Conservation (phyloP, 2,329 filamentous ascomycete genomes). For the Epicoccum nigrum region DNA sequence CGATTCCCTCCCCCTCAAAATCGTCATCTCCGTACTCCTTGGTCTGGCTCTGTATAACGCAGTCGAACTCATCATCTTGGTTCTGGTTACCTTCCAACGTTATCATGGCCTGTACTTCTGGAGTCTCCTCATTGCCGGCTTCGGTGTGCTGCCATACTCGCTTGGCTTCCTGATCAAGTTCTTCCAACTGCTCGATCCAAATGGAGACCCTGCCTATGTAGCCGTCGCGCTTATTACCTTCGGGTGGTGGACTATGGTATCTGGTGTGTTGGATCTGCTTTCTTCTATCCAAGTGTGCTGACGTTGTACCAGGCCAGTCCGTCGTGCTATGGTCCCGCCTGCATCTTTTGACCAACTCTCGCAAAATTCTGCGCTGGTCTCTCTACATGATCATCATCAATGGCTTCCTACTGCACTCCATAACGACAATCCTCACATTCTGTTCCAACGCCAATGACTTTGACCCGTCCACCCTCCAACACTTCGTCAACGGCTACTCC, state of each 20-base stretch:
- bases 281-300: not conserved
- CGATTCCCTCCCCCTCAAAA: conserved; percentile 37
- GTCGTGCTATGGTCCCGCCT: conserved; percentile 68
- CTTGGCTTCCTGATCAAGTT: conserved; percentile 57
- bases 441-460: conserved; percentile 54
- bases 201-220: conserved; percentile 36
- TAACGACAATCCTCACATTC: conserved; percentile 62
- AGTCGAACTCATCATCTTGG: conserved; percentile 54
- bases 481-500: conserved; percentile 45
- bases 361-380: conserved; percentile 55
- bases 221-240: conserved; percentile 55
- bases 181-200: conserved; percentile 40
- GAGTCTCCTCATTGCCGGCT: conserved; percentile 52
- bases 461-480: conserved; percentile 23
- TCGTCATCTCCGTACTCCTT: conserved; percentile 46
- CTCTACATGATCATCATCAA: conserved; percentile 65
- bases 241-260: conserved; percentile 66
- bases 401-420: conserved; percentile 59
- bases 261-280: conserved; percentile 34
- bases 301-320: conserved; percentile 55
- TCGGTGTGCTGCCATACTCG: conserved; percentile 55
- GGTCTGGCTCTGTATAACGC: conserved; percentile 49
- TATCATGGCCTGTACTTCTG: conserved; percentile 58
- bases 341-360: conserved; percentile 63
- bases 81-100: conserved; percentile 56